Evolutionary conservation across 805 yeast species (phyloP).

Genomic region (Yarrowia divulgata): DNA sequence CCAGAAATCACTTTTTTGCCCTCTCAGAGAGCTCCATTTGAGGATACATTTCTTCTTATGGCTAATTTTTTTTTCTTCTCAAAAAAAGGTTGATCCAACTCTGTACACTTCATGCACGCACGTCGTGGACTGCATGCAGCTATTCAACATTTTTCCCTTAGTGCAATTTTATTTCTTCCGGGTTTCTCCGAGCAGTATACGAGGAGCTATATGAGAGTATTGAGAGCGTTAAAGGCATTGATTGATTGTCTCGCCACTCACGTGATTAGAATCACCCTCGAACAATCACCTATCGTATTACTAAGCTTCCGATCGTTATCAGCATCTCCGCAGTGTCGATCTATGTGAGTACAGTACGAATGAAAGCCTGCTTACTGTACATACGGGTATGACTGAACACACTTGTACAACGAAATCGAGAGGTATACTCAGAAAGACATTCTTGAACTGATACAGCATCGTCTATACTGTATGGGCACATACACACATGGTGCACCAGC

Average conservation of each 20-base stretch:
- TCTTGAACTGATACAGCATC: too few relatives aligned
- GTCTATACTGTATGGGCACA: too few relatives aligned
- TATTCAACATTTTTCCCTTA: background rate
- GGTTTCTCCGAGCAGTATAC: conserved; percentile 55
- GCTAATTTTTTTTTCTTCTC: background rate
- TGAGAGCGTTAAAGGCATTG: too few relatives aligned
- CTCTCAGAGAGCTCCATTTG: background rate
- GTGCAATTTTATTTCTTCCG: conserved; percentile 18
- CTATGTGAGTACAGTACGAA: too few relatives aligned
- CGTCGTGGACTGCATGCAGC: background rate
- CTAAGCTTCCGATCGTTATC: conserved; percentile 7
- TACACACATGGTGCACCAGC: too few relatives aligned
- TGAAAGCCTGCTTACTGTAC: too few relatives aligned
- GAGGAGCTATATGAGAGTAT: background rate
- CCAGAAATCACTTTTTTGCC: conserved; percentile 34
- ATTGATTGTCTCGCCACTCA: too few relatives aligned
- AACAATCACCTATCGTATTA: background rate
- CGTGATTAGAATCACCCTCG: too few relatives aligned
- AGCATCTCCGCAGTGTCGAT: conserved; percentile 16
- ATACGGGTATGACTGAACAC: too few relatives aligned
- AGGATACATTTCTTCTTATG: conserved; percentile 2
- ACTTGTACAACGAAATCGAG: background rate
- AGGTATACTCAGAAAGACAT: too few relatives aligned
- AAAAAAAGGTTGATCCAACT: background rate
- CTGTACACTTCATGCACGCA: background rate